Conservation (phyloP, 192 early-diverging fungal genomes). For the Coemansia biformis region DNA sequence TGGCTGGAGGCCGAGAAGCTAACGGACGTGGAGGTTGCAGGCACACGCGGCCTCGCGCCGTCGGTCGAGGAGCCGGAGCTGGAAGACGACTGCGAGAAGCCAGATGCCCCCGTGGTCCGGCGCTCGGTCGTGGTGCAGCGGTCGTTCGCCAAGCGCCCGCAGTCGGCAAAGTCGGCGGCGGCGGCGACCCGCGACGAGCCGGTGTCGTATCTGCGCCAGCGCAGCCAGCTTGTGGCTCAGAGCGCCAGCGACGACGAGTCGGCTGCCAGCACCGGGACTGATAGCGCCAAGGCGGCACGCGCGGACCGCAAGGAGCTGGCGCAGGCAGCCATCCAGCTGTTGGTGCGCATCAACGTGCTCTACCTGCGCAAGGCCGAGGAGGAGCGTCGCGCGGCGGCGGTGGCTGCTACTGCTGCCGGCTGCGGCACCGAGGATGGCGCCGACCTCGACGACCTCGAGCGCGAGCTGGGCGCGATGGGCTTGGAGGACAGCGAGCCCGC, state of each 20-base stretch:
- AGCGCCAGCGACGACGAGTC: background rate
- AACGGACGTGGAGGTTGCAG: slow-evolving; percentile 29
- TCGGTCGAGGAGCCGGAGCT: slow-evolving; percentile 32
- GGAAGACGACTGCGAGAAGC: slow-evolving; percentile 22
- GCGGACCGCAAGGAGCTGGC: slow-evolving; percentile 2
- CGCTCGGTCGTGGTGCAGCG: slow-evolving; percentile 30
- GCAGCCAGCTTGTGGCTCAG: slow-evolving; percentile 18
- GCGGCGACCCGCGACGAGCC: slow-evolving; percentile 24
- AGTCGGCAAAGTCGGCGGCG: background rate
- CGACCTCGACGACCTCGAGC: slow-evolving; percentile 41
- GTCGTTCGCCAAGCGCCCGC: slow-evolving; percentile 26
- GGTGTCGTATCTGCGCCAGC: slow-evolving; percentile 42
- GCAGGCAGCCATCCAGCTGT: slow-evolving; percentile 10
- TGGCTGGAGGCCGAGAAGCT: slow-evolving; percentile 47
- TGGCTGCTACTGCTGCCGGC: background rate
- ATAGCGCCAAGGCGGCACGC: background rate
- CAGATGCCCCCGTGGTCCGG: slow-evolving; percentile 16
- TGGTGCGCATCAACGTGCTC: slow-evolving; percentile 41
- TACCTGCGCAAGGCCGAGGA: slow-evolving; percentile 30
- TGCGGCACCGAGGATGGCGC: background rate
- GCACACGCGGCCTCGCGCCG: background rate
- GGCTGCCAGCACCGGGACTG: background rate
- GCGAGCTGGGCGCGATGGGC: slow-evolving; percentile 41
- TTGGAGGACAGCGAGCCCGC: slow-evolving; percentile 3
- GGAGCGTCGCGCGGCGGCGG: background rate